Evolutionary conservation across 2,329 filamentous ascomycete species (phyloP).

Genomic region (Blumeria graminis): DNA sequence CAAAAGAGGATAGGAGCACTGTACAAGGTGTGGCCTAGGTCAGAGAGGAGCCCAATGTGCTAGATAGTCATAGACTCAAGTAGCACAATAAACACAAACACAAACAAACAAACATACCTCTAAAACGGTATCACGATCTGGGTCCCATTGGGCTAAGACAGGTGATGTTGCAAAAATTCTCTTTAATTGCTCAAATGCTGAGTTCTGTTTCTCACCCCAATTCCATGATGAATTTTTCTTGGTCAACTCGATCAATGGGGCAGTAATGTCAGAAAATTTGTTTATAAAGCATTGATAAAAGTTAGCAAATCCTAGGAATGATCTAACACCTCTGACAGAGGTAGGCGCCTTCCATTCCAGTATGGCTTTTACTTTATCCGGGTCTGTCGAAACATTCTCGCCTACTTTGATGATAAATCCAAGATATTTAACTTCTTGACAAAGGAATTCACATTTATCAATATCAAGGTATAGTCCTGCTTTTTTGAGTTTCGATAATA

Average conservation of each 20-base stretch:
- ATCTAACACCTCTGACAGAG: not conserved
- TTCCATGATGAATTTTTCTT: not conserved
- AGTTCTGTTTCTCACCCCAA: not conserved
- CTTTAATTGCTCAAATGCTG: not conserved
- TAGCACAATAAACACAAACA: too few relatives aligned
- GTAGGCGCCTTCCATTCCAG: not conserved
- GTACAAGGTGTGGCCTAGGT: too few relatives aligned
- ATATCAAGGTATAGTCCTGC: too few relatives aligned
- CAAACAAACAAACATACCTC: too few relatives aligned
- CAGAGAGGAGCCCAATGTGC: too few relatives aligned
- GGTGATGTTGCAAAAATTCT: not conserved
- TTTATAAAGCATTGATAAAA: not conserved
- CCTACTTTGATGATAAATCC: not conserved
- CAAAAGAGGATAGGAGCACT: too few relatives aligned
- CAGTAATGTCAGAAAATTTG: not conserved
- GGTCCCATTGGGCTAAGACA: not conserved
- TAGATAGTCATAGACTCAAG: too few relatives aligned
- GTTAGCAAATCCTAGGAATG: not conserved
- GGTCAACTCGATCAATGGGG: not conserved
- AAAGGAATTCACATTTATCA: too few relatives aligned
- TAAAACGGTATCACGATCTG: not conserved
- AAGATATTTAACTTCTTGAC: not conserved
- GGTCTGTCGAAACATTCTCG: not conserved
- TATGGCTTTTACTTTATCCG: not conserved
- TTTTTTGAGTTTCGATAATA: too few relatives aligned